Evolutionary conservation across 192 early-diverging fungal species (phyloP).

Genomic region (Lobosporangium transversale): DNA sequence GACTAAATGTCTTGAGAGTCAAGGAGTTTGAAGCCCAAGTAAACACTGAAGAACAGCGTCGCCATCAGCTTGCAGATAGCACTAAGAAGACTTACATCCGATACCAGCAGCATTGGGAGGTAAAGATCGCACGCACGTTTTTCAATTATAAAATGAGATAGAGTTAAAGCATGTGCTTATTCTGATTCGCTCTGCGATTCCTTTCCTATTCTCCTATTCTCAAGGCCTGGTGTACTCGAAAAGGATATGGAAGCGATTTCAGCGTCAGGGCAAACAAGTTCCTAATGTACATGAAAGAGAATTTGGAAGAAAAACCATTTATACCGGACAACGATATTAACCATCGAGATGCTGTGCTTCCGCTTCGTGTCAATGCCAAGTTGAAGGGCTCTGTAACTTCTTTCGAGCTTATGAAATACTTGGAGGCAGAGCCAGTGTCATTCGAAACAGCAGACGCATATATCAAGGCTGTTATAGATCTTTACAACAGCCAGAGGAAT

Average conservation of each 20-base stretch:
- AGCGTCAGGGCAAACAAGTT: not conserved
- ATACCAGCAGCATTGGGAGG: conserved; percentile 1
- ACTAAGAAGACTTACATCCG: not conserved
- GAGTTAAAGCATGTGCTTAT: not conserved
- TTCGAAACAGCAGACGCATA: not conserved
- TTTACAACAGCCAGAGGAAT: not conserved
- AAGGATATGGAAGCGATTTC: not conserved
- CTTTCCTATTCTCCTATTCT: not conserved
- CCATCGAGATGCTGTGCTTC: not conserved
- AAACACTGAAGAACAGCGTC: not conserved
- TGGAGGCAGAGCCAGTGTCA: not conserved
- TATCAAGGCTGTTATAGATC: not conserved
- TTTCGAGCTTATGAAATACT: not conserved
- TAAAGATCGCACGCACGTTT: not conserved
- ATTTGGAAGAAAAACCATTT: not conserved
- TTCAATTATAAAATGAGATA: not conserved
- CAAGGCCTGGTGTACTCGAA: not conserved
- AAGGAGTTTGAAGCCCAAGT: not conserved
- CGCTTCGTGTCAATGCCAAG: not conserved
- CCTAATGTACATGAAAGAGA: not conserved
- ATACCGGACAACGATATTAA: conserved; percentile 1
- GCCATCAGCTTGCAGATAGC: not conserved
- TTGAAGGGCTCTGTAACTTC: no score
- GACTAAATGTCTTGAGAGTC: not conserved
- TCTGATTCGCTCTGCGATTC: not conserved